Percentiles rank a stretch among this genome's conserved stretches.
Evolutionary conservation across 495 filamentous ascomycete species (phyloP).

Genomic region (Penicillium malachiteum): DNA sequence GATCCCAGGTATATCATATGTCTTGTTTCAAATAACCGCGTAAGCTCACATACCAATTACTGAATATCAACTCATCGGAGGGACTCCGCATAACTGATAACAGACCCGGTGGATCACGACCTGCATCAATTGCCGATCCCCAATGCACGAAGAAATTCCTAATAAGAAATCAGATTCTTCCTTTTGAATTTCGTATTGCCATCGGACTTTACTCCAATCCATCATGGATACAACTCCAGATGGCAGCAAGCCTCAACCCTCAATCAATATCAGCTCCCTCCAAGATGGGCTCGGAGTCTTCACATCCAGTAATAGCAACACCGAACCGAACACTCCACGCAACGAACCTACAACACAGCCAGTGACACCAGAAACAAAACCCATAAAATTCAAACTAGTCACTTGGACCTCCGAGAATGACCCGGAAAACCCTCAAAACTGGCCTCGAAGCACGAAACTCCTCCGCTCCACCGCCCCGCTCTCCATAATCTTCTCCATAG

Average conservation of each 20-base stretch:
- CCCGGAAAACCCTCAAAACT: conserved; percentile 64
- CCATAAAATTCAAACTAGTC: conserved; percentile 12
- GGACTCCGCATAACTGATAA: conserved; percentile 9
- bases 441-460: conserved; percentile 37
- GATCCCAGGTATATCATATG: neutral
- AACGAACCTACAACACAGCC: neutral
- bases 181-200: too few relatives aligned
- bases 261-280: conserved; percentile 2
- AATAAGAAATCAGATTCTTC: too few relatives aligned
- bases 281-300: neutral
- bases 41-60: neutral
- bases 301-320: neutral
- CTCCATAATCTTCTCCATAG: conserved; percentile 42
- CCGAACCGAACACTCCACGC: neutral
- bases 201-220: too few relatives aligned
- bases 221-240: neutral
- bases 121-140: conserved; percentile 11
- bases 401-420: conserved; percentile 52
- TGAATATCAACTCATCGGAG: conserved; percentile 5
- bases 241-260: neutral
- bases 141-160: neutral
- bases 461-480: conserved; percentile 21
- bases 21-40: neutral
- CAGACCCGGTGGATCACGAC: conserved; percentile 5
- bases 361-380: neutral